Evolutionary conservation across 768 basidiomycete species (phyloP), one percentile per base, ranked within the genome.

Genomic region (Russula brevipes): DNA sequence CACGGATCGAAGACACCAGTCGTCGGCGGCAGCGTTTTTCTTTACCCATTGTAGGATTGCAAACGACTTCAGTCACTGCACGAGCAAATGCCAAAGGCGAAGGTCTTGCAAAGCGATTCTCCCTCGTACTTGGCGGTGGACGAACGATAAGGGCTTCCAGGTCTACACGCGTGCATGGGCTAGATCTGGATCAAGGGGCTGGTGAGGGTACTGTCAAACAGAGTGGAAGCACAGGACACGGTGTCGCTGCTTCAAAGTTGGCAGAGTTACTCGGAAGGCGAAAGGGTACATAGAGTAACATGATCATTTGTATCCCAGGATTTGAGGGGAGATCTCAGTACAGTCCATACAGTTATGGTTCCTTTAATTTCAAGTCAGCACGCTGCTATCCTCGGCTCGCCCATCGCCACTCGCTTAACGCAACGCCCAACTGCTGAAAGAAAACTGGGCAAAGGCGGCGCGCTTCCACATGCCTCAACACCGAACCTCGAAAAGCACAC

Each of bases 11-110:
- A 70, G 81, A 88, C 64, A 88, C 87, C 0, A 81, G 80, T 49
- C 75, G 86, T 67, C 73, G 83, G 69, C 78, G 77, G 69, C 88
- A 89, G 70, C 81, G 88, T 44, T 90, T 90, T 69, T 91, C 90
- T 54, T 64, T 88, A 54, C 88, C 89, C 51, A 87, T 87, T n/a
- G 78, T 92, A 42, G 88, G 86, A 42, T 66, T 91, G 72, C 88
- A 91, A 66, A 84, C 85, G 36, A 84, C 84, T 36, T 83, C 81
- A 17, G 88, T 91, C 14, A 87, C 85, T 35, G 82, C 86, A 24
- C 80, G 83, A 19, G 81, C 82, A 44, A 74, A 63, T 54, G 62
- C 69, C 30, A 69, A 67, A 31, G 74, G 73, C 14, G 76, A 72
- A 61, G 78, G 74, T 64, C 70, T 74, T 51, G 72, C 76, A 67